Percentiles rank a stretch among this genome's conserved stretches.
phyloP scores from a whole-genome alignment of 805 yeast genomes.

The Hanseniaspora guilliermondii region DNA sequence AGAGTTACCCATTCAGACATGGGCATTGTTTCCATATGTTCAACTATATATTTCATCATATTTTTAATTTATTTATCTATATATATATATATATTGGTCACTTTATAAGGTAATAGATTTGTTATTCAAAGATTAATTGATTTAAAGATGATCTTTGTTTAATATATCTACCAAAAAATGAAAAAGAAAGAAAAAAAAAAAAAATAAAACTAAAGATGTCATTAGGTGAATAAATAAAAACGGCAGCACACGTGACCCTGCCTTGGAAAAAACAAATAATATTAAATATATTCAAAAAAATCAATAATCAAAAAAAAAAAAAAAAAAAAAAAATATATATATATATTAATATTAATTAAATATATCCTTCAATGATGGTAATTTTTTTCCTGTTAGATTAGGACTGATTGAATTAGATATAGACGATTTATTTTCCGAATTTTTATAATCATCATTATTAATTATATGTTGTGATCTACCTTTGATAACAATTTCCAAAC shows the following conservation, averaged over 20 bases:
- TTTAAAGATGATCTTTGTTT: too few species aligned
- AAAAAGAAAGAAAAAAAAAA: too few species aligned
- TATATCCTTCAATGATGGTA: constrained; percentile 9
- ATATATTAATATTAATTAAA: neutral
- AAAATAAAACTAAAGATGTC: too few species aligned
- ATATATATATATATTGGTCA: too few species aligned
- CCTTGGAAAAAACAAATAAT: neutral
- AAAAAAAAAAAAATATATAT: neutral
- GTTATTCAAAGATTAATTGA: too few species aligned
- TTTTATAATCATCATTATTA: neutral
- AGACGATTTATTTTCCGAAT: neutral
- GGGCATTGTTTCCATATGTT: constrained; percentile 86
- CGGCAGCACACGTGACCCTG: neutral
- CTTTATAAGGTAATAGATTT: too few species aligned
- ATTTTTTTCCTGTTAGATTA: neutral
- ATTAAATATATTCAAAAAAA: neutral
- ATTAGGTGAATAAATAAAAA: neutral
- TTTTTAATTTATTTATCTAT: neutral
- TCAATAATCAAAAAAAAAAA: neutral
- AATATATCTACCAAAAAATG: too few species aligned
- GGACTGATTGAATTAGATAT: neutral
- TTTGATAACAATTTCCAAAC: neutral
- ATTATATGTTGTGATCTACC: neutral
- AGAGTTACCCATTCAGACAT: constrained; percentile 91
- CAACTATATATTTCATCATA: constrained; percentile 78